phyloP scores from a whole-genome alignment of 352 stramenopile genomes.

The Peronospora destructor region DNA sequence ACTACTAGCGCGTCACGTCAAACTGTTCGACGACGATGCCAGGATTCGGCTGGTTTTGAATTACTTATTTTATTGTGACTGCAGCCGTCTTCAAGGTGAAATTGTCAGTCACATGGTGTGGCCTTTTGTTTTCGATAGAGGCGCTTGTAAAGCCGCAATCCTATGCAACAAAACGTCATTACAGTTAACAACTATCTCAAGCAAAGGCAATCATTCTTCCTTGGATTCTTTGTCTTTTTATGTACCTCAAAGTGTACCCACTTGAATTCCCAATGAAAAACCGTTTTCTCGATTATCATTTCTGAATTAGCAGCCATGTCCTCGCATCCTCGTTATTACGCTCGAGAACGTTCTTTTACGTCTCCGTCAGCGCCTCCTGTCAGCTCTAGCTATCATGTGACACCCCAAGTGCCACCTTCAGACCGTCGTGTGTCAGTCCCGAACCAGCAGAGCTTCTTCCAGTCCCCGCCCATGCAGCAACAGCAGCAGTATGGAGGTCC shows the following conservation, averaged over 20 bases:
- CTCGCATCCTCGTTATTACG: constrained; percentile 16
- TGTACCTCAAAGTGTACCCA: background rate
- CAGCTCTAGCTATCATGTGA: constrained; percentile 19
- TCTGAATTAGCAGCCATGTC: constrained; percentile 18
- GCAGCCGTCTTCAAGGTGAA: too few species aligned
- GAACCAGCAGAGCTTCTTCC: constrained; percentile 9
- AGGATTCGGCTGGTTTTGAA: too few species aligned
- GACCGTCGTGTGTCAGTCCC: constrained; percentile 28
- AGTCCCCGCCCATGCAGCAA: constrained; percentile 13
- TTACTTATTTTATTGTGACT: too few species aligned
- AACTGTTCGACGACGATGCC: too few species aligned
- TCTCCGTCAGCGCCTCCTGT: constrained; percentile 35
- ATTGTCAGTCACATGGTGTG: too few species aligned
- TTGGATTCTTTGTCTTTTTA: constrained; percentile 9
- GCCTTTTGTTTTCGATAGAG: too few species aligned
- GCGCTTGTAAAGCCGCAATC: too few species aligned
- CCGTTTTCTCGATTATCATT: constrained; percentile 8
- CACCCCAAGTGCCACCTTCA: constrained; percentile 10
- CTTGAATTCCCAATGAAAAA: background rate
- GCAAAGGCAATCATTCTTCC: constrained; percentile 3
- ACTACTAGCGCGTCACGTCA: too few species aligned
- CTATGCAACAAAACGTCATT: too few species aligned
- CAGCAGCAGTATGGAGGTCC: constrained; percentile 16
- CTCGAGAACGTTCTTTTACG: constrained; percentile 23
- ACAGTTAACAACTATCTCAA: background rate